Conservation (phyloP, 148 eudicot species). For the Amaranthus cruentus region DNA sequence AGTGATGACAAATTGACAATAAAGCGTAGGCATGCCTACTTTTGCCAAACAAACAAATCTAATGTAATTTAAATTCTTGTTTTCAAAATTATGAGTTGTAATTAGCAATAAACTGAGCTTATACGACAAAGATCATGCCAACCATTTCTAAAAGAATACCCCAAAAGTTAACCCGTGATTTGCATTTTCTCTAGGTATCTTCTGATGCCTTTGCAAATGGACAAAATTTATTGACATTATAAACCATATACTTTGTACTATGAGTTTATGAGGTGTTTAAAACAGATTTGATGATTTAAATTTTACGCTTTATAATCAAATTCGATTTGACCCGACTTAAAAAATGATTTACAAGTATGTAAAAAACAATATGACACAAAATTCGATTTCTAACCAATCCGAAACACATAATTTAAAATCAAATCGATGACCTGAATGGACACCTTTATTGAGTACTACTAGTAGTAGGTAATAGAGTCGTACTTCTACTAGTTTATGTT, state of each 20-base stretch:
- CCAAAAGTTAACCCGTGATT: conserved; percentile 3
- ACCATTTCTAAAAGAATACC: neutral
- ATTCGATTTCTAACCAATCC: no score
- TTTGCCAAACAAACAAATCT: neutral
- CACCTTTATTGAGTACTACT: no score
- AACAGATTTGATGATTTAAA: no score
- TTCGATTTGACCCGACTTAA: no score
- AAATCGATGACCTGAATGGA: no score
- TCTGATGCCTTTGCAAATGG: neutral
- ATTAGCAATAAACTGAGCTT: neutral
- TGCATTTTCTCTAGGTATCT: neutral
- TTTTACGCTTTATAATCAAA: no score
- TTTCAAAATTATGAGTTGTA: neutral
- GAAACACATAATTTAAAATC: no score
- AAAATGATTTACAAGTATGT: no score
- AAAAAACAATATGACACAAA: no score
- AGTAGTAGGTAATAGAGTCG: no score
- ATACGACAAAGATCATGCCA: conserved; percentile 7
- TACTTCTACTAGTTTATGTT: no score
- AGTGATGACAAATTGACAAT: neutral
- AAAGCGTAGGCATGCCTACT: conserved; percentile 5
- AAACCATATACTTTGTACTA: neutral
- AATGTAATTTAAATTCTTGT: neutral
- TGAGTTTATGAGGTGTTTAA: no score
- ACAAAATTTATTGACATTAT: neutral